phyloP scores from a whole-genome alignment of 805 yeast genomes.

The Metschnikowia chrysomelidarum region DNA sequence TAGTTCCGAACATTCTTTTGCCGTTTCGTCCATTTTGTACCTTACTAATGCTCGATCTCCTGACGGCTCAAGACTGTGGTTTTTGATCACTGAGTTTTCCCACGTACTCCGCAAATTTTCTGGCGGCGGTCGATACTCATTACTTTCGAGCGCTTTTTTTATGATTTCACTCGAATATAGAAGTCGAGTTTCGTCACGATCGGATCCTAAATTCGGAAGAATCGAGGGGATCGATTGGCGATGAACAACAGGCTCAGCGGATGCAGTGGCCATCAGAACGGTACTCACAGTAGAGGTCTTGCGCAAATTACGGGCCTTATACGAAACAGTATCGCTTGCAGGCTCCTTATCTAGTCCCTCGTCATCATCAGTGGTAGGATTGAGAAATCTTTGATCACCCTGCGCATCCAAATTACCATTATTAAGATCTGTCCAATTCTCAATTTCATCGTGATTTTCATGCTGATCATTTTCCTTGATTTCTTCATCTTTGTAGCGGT shows the following conservation, averaged over 20 bases:
- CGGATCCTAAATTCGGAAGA: not conserved
- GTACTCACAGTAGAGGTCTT: not conserved
- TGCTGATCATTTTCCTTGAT: not conserved
- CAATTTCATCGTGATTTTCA: no score
- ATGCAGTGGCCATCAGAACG: not conserved
- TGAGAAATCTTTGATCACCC: no score
- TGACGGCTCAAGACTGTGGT: conserved; percentile 9
- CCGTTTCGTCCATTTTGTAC: conserved; percentile 11
- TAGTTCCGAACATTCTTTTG: conserved; percentile 10
- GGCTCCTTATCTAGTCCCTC: no score
- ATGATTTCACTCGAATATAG: conserved; percentile 7
- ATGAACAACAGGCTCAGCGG: no score
- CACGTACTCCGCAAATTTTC: conserved; percentile 19
- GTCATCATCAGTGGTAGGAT: no score
- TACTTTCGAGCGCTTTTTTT: conserved; percentile 6
- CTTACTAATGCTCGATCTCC: conserved; percentile 15
- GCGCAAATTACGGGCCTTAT: no score
- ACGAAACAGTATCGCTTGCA: no score
- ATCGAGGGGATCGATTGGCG: no score
- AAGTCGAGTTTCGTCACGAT: conserved; percentile 1
- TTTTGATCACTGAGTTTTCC: conserved; percentile 30
- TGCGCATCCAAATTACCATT: no score
- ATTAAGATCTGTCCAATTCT: no score
- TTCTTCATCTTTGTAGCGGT: conserved; percentile 3
- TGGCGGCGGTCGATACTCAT: conserved; percentile 13